These are phyloP conservation scores for Epichloe hybrida DNA, from an alignment of 2,329 filamentous ascomycete species.

Conservation along the genomic window DNA sequence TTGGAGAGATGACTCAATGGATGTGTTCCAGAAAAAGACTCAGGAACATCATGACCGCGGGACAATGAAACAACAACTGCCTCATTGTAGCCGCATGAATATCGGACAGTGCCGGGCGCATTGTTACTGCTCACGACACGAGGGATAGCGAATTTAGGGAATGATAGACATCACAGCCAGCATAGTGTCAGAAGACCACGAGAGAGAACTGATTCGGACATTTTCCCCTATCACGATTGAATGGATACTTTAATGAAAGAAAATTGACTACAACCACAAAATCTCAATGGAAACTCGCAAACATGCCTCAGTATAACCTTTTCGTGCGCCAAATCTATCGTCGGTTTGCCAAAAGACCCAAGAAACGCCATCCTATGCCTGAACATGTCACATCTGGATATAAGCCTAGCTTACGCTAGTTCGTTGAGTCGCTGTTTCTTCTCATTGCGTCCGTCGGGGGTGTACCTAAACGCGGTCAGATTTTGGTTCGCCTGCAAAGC, in stretches of 20 bases:
- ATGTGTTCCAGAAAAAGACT: neutral
- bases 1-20: neutral
- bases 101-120: too few species aligned
- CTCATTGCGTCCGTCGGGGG: constrained; percentile 48
- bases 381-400: constrained; percentile 6
- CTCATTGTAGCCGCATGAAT: too few species aligned
- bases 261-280: neutral
- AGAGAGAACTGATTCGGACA: too few species aligned
- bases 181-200: too few species aligned
- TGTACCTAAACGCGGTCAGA: constrained; percentile 32
- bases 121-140: too few species aligned
- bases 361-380: constrained; percentile 21
- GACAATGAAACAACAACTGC: too few species aligned
- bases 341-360: constrained; percentile 10
- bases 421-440: constrained; percentile 37
- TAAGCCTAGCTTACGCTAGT: constrained; percentile 13
- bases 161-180: too few species aligned
- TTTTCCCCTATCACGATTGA: too few species aligned
- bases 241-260: neutral
- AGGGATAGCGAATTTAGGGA: too few species aligned
- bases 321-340: constrained; percentile 16
- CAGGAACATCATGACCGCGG: too few species aligned
- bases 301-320: constrained; percentile 3
- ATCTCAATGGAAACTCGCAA: neutral
- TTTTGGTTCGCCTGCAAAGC: neutral